A percentile compares a stretch with the other conserved stretches of the same genome.
These are phyloP conservation scores for Pseudogymnoascus sp. DNA, from an alignment of 2,329 filamentous ascomycete species.

Conservation along the genomic window DNA sequence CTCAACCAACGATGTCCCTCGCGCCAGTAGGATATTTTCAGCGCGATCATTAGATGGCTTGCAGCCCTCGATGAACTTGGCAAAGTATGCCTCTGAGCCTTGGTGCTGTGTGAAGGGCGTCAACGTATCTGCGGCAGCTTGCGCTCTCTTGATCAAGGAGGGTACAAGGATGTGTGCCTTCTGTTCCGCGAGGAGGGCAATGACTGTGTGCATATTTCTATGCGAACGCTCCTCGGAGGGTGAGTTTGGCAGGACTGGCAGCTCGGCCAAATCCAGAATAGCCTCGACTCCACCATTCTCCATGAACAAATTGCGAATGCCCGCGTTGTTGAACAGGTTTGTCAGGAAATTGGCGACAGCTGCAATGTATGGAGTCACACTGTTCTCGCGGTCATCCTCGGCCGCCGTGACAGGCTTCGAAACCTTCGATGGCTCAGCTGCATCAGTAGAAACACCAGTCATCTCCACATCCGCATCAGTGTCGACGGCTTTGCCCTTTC, in stretches of 20 bases:
- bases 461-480: slow-evolving; percentile 58
- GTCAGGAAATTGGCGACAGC: slow-evolving; percentile 69
- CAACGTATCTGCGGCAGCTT: slow-evolving; percentile 60
- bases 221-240: slow-evolving; percentile 60
- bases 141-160: slow-evolving; percentile 66
- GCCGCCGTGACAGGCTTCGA: slow-evolving; percentile 20
- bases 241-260: slow-evolving; percentile 70
- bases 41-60: slow-evolving; percentile 29
- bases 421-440: slow-evolving; percentile 11
- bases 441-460: slow-evolving; percentile 42
- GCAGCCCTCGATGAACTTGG: slow-evolving; percentile 47
- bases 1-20: slow-evolving; percentile 72
- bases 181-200: slow-evolving; percentile 71
- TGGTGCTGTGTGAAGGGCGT: slow-evolving; percentile 51
- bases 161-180: slow-evolving; percentile 76
- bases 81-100: slow-evolving; percentile 57
- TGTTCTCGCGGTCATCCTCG: slow-evolving; percentile 16
- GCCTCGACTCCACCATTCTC: slow-evolving; percentile 73
- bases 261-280: slow-evolving; percentile 73
- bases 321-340: slow-evolving; percentile 25
- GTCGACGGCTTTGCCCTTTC: slow-evolving; percentile 24
- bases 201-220: slow-evolving; percentile 62
- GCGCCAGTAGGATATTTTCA: slow-evolving; percentile 36
- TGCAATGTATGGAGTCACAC: slow-evolving; percentile 52
- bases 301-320: slow-evolving; percentile 51